These are phyloP conservation scores for Colletotrichum nymphaeae DNA, from an alignment of 2,329 filamentous ascomycete genomes.

Conservation along the genomic window DNA sequence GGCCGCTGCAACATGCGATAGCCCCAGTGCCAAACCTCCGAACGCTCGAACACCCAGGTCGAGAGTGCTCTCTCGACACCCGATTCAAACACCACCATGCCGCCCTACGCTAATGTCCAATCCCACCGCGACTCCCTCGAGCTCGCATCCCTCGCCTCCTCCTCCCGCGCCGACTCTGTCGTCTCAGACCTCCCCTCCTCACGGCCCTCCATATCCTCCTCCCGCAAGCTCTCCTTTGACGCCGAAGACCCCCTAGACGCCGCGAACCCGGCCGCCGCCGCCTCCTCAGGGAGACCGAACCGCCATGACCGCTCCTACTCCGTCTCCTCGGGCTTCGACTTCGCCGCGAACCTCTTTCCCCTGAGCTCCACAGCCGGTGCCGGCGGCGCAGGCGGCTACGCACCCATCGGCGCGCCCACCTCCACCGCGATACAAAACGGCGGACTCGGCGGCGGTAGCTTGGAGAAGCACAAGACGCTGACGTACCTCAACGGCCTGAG, in stretches of 20 bases:
- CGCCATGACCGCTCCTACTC: constrained; percentile 80
- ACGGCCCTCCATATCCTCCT: constrained; percentile 90
- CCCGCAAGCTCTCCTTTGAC: constrained; percentile 88
- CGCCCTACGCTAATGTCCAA: constrained; percentile 57
- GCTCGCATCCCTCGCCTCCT: constrained; percentile 93
- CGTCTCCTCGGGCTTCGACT: constrained; percentile 93
- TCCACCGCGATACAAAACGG: constrained; percentile 54
- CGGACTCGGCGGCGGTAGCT: constrained; percentile 76
- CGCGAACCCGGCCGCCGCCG: constrained; percentile 60
- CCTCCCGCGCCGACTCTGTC: constrained; percentile 71
- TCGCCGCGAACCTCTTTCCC: constrained; percentile 92
- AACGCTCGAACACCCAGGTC: constrained; percentile 16
- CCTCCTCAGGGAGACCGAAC: constrained; percentile 51
- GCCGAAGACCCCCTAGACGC: constrained; percentile 83
- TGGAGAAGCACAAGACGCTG: constrained; percentile 96
- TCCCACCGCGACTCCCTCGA: constrained; percentile 87
- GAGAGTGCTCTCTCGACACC: constrained; percentile 17
- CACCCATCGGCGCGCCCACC: constrained; percentile 80
- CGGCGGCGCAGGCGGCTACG: constrained; percentile 76
- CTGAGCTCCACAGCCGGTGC: constrained; percentile 82
- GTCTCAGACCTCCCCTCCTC: constrained; percentile 76
- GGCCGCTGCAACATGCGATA: constrained; percentile 31
- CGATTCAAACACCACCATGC: constrained; percentile 35
- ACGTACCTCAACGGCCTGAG: constrained; percentile 95
- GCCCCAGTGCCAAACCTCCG: constrained; percentile 1